Evolutionary conservation across 2,329 filamentous ascomycete genomes (phyloP).

Genomic region (Achaetomium macrosporum): DNA sequence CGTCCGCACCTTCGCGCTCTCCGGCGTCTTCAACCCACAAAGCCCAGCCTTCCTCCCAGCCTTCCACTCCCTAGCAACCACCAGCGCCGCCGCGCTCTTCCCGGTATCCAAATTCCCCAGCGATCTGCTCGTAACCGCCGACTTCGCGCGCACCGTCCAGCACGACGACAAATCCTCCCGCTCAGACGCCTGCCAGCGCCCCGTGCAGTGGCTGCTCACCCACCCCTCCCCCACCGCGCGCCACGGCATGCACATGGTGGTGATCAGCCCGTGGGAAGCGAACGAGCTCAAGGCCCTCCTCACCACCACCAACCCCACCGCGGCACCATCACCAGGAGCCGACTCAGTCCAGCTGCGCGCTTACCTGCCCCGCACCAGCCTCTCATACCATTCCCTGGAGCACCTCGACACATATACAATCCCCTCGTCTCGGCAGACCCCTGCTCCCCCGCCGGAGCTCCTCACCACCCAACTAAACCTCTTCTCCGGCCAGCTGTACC

Average conservation of each 20-base stretch:
- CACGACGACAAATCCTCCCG: background rate
- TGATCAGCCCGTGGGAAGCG: slow-evolving; percentile 59
- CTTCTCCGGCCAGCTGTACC: slow-evolving; percentile 63
- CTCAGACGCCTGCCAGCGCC: slow-evolving; percentile 44
- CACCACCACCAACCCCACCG: slow-evolving; percentile 36
- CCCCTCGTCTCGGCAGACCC: slow-evolving; percentile 31
- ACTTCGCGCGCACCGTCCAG: slow-evolving; percentile 46
- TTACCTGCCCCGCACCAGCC: slow-evolving; percentile 18
- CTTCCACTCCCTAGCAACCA: slow-evolving; percentile 38
- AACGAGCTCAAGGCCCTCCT: slow-evolving; percentile 43
- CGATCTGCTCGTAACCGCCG: slow-evolving; percentile 41
- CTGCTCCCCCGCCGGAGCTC: slow-evolving; percentile 38
- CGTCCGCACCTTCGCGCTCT: slow-evolving; percentile 36
- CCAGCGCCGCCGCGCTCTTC: slow-evolving; percentile 35
- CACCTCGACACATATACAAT: slow-evolving; percentile 16
- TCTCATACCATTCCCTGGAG: slow-evolving; percentile 16
- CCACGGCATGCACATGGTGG: slow-evolving; percentile 34
- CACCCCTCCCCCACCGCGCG: slow-evolving; percentile 1
- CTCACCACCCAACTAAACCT: slow-evolving; percentile 50
- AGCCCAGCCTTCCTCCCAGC: slow-evolving; percentile 38
- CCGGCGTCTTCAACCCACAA: slow-evolving; percentile 28
- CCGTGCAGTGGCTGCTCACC: slow-evolving; percentile 50
- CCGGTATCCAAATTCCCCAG: slow-evolving; percentile 30
- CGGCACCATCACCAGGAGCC: background rate
- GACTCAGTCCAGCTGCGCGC: slow-evolving; percentile 30